Evolutionary conservation across 179 eudicot species (phyloP).

Genomic region (Beta corolliflora): DNA sequence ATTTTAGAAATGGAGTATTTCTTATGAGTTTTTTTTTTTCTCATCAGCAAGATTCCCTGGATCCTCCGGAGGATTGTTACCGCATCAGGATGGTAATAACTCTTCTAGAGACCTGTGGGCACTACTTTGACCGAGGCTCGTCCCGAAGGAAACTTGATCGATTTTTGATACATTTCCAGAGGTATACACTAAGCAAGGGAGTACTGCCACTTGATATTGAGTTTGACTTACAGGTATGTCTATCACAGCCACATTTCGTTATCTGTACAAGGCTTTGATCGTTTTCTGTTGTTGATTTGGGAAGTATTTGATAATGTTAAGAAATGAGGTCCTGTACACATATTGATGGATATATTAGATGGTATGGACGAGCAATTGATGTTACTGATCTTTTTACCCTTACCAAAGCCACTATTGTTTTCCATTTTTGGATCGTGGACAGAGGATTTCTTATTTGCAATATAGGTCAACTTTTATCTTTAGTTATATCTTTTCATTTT

Average conservation of each 20-base stretch:
- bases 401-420: neutral
- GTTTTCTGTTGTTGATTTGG: slow-evolving; percentile 6
- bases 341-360: neutral
- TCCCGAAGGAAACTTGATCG: slow-evolving; percentile 91
- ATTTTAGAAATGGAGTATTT: neutral
- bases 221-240: slow-evolving; percentile 90
- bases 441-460: neutral
- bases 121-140: slow-evolving; percentile 93
- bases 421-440: neutral
- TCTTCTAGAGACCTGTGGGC: slow-evolving; percentile 98
- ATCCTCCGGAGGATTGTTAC: slow-evolving; percentile 97
- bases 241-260: neutral
- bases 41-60: slow-evolving; percentile 77
- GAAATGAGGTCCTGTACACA: neutral
- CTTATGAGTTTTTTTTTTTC: slow-evolving; percentile 18
- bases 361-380: neutral
- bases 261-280: neutral
- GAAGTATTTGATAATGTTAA: neutral
- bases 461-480: neutral
- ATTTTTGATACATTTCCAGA: slow-evolving; percentile 88
- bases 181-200: slow-evolving; percentile 82
- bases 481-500: neutral
- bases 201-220: slow-evolving; percentile 91
- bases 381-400: neutral
- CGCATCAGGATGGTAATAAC: slow-evolving; percentile 85